Percentiles rank a stretch among this genome's conserved stretches.
These are phyloP conservation scores for Marasmius fiardii DNA, from an alignment of 1,284 basidiomycete genomes.

Conservation along the genomic window DNA sequence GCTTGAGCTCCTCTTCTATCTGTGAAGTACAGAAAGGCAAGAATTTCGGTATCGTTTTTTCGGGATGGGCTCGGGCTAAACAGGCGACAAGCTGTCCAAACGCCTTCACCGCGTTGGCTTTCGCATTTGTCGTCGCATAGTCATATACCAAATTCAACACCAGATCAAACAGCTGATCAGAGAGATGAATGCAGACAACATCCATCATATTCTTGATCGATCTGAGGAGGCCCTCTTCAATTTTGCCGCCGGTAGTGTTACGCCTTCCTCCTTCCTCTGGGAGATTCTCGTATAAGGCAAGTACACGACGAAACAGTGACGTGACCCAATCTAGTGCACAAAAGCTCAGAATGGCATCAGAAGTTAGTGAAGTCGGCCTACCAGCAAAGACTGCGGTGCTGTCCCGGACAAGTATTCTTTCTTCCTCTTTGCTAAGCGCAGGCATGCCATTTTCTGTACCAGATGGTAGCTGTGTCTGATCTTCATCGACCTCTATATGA, in stretches of 20 bases:
- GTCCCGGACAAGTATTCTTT: slow-evolving; percentile 70
- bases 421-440: slow-evolving; percentile 63
- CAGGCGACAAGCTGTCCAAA: slow-evolving; percentile 89
- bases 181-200: slow-evolving; percentile 85
- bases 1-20: slow-evolving; percentile 83
- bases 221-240: slow-evolving; percentile 81
- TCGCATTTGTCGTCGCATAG: slow-evolving; percentile 84
- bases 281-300: slow-evolving; percentile 88
- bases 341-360: background rate
- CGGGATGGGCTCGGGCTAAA: slow-evolving; percentile 78
- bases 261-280: slow-evolving; percentile 89
- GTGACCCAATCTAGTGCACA: slow-evolving; percentile 76
- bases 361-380: slow-evolving; percentile 25
- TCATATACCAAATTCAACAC: slow-evolving; percentile 84
- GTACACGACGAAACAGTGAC: slow-evolving; percentile 82
- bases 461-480: slow-evolving; percentile 45
- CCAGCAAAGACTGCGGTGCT: slow-evolving; percentile 81
- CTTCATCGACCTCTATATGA: slow-evolving; percentile 49
- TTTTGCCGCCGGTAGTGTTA: slow-evolving; percentile 82
- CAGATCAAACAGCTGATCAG: slow-evolving; percentile 84
- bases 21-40: slow-evolving; percentile 79
- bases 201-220: slow-evolving; percentile 83
- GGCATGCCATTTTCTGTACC: slow-evolving; percentile 50
- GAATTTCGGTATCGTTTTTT: slow-evolving; percentile 78
- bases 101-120: slow-evolving; percentile 86